A percentile compares a stretch with the other conserved stretches of the same genome.
Conservation (phyloP, 257 asterid species). For the Primulina eburnea region DNA sequence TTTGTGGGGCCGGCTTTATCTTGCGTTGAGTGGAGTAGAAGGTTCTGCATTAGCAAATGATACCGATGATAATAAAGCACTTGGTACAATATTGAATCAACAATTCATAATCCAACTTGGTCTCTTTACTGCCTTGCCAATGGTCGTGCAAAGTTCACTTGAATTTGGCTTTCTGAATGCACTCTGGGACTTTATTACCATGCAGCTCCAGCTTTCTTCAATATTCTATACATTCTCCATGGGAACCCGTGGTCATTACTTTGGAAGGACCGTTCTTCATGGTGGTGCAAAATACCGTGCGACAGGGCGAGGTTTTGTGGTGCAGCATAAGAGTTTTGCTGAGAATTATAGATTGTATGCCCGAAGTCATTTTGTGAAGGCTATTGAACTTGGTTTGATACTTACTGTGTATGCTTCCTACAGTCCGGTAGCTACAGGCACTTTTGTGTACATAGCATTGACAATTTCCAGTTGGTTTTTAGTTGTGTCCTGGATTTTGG, state of each 20-base stretch:
- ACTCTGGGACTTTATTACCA: slow-evolving; percentile 88
- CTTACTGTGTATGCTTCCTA: slow-evolving; percentile 84
- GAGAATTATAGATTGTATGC: slow-evolving; percentile 89
- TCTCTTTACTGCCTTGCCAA: slow-evolving; percentile 87
- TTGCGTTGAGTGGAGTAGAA: slow-evolving; percentile 95
- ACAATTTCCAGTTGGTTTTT: slow-evolving; percentile 96
- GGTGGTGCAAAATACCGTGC: slow-evolving; percentile 99
- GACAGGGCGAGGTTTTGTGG: slow-evolving; percentile 99
- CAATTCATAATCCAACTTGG: slow-evolving; percentile 96
- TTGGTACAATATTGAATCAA: slow-evolving; percentile 93
- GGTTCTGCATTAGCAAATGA: slow-evolving; percentile 44
- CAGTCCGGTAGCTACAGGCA: slow-evolving; percentile 82
- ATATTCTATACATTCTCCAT: slow-evolving; percentile 92
- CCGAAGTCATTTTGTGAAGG: slow-evolving; percentile 96
- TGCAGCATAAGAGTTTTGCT: slow-evolving; percentile 86
- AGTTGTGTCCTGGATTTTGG: slow-evolving; percentile 90
- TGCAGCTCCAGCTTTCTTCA: slow-evolving; percentile 97
- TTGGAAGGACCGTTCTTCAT: slow-evolving; percentile 94
- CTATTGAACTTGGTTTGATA: slow-evolving; percentile 89
- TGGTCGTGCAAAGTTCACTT: slow-evolving; percentile 93
- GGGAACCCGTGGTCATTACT: slow-evolving; percentile 99
- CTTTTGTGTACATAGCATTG: slow-evolving; percentile 82
- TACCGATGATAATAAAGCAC: slow-evolving; percentile 71
- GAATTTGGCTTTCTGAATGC: slow-evolving; percentile 95
- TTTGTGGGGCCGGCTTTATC: slow-evolving; percentile 95